Percentiles rank a stretch among this genome's conserved stretches.
These are phyloP conservation scores for Sporisorium scitamineum DNA, from an alignment of 1,284 basidiomycete species.

Conservation along the genomic window DNA sequence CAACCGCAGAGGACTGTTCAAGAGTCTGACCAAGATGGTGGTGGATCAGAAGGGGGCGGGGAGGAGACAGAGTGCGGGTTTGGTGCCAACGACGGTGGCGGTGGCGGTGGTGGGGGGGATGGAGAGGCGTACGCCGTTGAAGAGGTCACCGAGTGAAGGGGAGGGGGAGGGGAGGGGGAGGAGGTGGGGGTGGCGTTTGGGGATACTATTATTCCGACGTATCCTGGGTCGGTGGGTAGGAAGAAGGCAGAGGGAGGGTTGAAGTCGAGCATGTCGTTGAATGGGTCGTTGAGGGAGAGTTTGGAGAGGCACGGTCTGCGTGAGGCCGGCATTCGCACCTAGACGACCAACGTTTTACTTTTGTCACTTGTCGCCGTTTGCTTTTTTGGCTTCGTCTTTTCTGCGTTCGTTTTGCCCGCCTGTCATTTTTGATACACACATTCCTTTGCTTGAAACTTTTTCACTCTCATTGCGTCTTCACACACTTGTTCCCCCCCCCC, in stretches of 20 bases:
- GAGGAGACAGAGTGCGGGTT: too few species aligned
- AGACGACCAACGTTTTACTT: too few species aligned
- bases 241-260: not conserved
- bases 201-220: not conserved
- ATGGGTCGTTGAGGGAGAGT: constrained; percentile 12
- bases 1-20: constrained; percentile 14
- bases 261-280: not conserved
- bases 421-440: too few species aligned
- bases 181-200: not conserved
- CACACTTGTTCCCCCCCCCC: not conserved
- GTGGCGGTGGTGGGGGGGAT: too few species aligned
- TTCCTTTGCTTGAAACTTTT: not conserved
- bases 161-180: too few species aligned
- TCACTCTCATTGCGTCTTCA: not conserved
- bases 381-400: too few species aligned
- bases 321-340: constrained; percentile 14
- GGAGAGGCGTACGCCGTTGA: too few species aligned
- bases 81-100: too few species aligned
- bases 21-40: constrained; percentile 21
- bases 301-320: constrained; percentile 17
- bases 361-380: too few species aligned
- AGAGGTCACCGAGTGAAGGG: too few species aligned
- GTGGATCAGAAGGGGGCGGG: constrained; percentile 25
- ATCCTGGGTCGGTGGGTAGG: not conserved
- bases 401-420: too few species aligned